phyloP scores from a whole-genome alignment of 2,329 filamentous ascomycete genomes.

The Sclerotinia subarctica region DNA sequence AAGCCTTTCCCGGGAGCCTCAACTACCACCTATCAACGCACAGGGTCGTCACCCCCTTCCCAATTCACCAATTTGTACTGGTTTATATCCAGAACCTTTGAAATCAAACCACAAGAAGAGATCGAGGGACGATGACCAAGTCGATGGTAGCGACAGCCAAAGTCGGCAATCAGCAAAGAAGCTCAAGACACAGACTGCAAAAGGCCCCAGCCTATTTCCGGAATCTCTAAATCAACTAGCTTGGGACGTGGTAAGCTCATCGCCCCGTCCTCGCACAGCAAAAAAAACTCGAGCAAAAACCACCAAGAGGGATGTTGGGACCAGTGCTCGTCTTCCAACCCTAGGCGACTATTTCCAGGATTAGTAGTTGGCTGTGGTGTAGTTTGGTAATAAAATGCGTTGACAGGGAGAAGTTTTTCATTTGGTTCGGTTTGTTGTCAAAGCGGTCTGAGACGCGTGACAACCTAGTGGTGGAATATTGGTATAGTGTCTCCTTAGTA shows the following conservation, averaged over 20 bases:
- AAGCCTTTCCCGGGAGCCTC: not conserved
- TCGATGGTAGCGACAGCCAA: too few relatives aligned
- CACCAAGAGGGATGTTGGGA: not conserved
- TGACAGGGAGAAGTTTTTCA: not conserved
- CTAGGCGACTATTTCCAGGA: not conserved
- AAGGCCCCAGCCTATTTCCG: not conserved
- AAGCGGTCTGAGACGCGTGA: not conserved
- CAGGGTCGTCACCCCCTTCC: not conserved
- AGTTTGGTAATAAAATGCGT: not conserved
- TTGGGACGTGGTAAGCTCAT: not conserved
- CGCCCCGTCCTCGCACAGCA: not conserved
- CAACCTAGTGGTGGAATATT: not conserved
- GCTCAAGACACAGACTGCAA: not conserved
- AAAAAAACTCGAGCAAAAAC: not conserved
- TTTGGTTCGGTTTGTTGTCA: not conserved
- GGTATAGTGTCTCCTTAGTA: not conserved
- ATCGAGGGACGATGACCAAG: not conserved
- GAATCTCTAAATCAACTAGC: not conserved
- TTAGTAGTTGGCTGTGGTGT: not conserved
- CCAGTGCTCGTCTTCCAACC: not conserved
- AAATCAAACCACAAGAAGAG: not conserved
- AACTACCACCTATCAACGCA: too few relatives aligned
- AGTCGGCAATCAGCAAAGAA: not conserved
- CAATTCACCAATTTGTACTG: not conserved
- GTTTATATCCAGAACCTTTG: not conserved